Conservation (phyloP, 164 flowering plant genomes). For the Vitis rupestris region DNA sequence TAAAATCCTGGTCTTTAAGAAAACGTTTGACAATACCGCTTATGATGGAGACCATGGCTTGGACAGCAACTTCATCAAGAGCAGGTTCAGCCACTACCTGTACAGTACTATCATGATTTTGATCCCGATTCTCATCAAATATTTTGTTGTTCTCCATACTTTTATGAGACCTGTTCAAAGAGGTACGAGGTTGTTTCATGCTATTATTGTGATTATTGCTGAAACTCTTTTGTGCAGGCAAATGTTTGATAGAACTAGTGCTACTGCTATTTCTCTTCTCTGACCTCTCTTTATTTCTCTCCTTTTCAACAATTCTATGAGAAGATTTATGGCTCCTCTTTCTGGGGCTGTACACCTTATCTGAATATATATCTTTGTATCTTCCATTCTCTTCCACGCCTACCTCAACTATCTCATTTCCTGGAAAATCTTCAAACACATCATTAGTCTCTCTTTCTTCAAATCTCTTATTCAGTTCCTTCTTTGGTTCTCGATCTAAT, state of each 20-base stretch:
- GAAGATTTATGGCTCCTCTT: constrained; percentile 15
- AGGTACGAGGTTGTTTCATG: constrained; percentile 15
- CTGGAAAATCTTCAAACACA: constrained; percentile 11
- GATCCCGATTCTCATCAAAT: constrained; percentile 19
- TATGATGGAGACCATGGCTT: constrained; percentile 66
- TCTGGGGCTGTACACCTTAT: constrained; percentile 21
- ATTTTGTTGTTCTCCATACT: constrained; percentile 23
- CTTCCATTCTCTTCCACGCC: constrained; percentile 16
- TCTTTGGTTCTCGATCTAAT: constrained; percentile 10
- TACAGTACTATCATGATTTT: constrained; percentile 17
- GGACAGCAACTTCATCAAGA: constrained; percentile 67
- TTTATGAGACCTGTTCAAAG: constrained; percentile 16
- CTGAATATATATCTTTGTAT: constrained; percentile 29
- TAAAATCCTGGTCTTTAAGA: constrained; percentile 46
- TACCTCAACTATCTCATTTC: constrained; percentile 33
- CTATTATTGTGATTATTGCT: constrained; percentile 13
- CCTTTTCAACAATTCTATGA: constrained; percentile 11
- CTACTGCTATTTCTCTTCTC: constrained; percentile 15
- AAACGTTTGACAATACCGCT: constrained; percentile 44
- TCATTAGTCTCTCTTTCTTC: constrained; percentile 17
- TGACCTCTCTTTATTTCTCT: constrained; percentile 14
- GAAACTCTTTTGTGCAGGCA: constrained; percentile 13
- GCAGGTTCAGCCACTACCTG: constrained; percentile 33
- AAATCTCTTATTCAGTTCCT: constrained; percentile 10
- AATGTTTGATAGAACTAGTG: constrained; percentile 13